Conservation (phyloP, 257 asterid genomes). For the Lantana camara region DNA sequence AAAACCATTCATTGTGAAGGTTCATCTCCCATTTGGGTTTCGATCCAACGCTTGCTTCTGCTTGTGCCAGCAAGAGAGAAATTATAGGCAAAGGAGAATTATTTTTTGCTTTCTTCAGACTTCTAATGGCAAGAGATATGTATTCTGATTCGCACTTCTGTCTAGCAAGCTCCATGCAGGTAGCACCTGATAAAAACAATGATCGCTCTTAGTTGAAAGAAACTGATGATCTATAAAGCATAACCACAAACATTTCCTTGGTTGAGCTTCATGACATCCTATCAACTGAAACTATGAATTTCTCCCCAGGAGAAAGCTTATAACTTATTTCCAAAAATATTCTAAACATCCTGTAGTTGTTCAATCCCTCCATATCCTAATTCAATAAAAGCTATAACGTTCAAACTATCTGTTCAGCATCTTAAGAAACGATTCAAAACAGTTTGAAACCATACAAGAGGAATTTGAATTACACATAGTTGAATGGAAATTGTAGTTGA, state of each 20-base stretch:
- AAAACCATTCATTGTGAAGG: slow-evolving; percentile 76
- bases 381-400: too few species aligned
- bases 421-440: too few species aligned
- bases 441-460: background rate
- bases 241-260: background rate
- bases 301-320: background rate
- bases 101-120: slow-evolving; percentile 75
- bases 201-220: background rate
- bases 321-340: background rate
- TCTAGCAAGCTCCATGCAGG: slow-evolving; percentile 90
- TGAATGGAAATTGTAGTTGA: slow-evolving; percentile 10
- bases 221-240: slow-evolving; percentile 1
- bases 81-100: slow-evolving; percentile 61
- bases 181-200: slow-evolving; percentile 58
- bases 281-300: background rate
- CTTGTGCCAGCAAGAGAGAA: slow-evolving; percentile 80
- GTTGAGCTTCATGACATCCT: background rate
- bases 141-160: slow-evolving; percentile 70
- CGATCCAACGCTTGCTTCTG: slow-evolving; percentile 91
- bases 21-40: slow-evolving; percentile 68
- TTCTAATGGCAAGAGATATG: slow-evolving; percentile 62
- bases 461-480: background rate
- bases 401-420: too few species aligned
- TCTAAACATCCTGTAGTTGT: background rate
- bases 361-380: slow-evolving; percentile 10